These are phyloP conservation scores for Gilbertella persicaria DNA, from an alignment of 371 early-diverging fungal species.

Conservation along the genomic window DNA sequence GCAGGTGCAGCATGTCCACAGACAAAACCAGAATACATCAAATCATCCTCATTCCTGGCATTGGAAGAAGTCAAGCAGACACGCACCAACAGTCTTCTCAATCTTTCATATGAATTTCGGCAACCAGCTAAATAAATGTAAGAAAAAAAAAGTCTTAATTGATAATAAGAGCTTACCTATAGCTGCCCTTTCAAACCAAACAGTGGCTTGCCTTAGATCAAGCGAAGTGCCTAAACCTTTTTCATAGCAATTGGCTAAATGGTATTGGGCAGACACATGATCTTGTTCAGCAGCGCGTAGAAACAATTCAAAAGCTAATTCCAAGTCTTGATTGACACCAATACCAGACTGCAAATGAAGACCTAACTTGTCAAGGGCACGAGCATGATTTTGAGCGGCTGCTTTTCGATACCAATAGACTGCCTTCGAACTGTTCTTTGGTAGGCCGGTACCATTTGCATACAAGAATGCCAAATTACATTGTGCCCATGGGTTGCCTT, in stretches of 20 bases:
- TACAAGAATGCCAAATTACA: slow-evolving; percentile 71
- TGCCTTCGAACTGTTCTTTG: slow-evolving; percentile 40
- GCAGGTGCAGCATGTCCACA: slow-evolving; percentile 18
- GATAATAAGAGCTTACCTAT: slow-evolving; percentile 9
- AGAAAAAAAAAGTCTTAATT: background rate
- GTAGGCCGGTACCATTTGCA: slow-evolving; percentile 74
- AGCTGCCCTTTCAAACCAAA: slow-evolving; percentile 66
- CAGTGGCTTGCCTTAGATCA: slow-evolving; percentile 53
- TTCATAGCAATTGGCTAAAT: slow-evolving; percentile 60
- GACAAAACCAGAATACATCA: slow-evolving; percentile 3
- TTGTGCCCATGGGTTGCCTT: slow-evolving; percentile 63
- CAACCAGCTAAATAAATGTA: slow-evolving; percentile 27
- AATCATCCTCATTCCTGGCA: background rate
- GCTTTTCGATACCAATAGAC: slow-evolving; percentile 72
- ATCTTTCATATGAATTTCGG: slow-evolving; percentile 41
- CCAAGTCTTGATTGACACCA: slow-evolving; percentile 55
- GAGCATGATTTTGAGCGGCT: slow-evolving; percentile 46
- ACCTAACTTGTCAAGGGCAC: slow-evolving; percentile 83
- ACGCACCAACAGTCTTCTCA: slow-evolving; percentile 39
- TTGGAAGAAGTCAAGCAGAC: slow-evolving; percentile 24
- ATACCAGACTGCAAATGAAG: slow-evolving; percentile 75
- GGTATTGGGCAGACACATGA: slow-evolving; percentile 57
- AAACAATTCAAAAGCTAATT: slow-evolving; percentile 60
- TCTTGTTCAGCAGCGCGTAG: slow-evolving; percentile 59
- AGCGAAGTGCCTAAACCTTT: slow-evolving; percentile 64